Conservation (phyloP, 2,329 filamentous ascomycete genomes). For the Amesomyces nigricolor region DNA sequence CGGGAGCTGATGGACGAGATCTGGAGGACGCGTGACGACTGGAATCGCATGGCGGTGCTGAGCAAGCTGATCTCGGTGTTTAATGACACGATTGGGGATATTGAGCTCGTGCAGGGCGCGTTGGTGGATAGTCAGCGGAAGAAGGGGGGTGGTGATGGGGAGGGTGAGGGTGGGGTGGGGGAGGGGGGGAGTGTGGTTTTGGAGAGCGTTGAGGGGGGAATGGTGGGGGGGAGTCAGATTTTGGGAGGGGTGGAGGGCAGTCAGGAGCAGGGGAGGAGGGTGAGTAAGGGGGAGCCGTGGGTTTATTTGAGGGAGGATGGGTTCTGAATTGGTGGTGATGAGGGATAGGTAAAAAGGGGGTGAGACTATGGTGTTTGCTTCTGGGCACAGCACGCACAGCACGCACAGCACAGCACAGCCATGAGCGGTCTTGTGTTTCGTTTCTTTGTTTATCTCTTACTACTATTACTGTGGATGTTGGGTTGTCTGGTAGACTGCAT, state of each 20-base stretch:
- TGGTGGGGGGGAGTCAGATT: neutral
- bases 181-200: slow-evolving; percentile 10
- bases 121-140: slow-evolving; percentile 21
- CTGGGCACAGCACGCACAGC: too few species aligned
- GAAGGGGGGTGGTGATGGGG: slow-evolving; percentile 1
- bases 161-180: neutral
- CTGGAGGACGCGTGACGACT: slow-evolving; percentile 73
- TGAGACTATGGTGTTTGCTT: neutral
- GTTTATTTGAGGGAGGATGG: slow-evolving; percentile 14
- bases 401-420: neutral
- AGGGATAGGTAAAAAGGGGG: neutral
- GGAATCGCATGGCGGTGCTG: slow-evolving; percentile 71
- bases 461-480: neutral
- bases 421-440: neutral
- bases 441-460: neutral
- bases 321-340: neutral
- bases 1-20: slow-evolving; percentile 84
- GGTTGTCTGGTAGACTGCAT: slow-evolving; percentile 8
- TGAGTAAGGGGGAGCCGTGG: slow-evolving; percentile 14
- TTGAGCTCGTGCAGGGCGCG: slow-evolving; percentile 27
- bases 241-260: neutral
- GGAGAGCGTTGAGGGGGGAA: slow-evolving; percentile 15
- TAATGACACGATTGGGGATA: slow-evolving; percentile 52
- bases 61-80: slow-evolving; percentile 59
- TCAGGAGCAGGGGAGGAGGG: slow-evolving; percentile 6